These are phyloP conservation scores for Aspergillus nidulans DNA, from an alignment of 495 filamentous ascomycete genomes.

Conservation along the genomic window DNA sequence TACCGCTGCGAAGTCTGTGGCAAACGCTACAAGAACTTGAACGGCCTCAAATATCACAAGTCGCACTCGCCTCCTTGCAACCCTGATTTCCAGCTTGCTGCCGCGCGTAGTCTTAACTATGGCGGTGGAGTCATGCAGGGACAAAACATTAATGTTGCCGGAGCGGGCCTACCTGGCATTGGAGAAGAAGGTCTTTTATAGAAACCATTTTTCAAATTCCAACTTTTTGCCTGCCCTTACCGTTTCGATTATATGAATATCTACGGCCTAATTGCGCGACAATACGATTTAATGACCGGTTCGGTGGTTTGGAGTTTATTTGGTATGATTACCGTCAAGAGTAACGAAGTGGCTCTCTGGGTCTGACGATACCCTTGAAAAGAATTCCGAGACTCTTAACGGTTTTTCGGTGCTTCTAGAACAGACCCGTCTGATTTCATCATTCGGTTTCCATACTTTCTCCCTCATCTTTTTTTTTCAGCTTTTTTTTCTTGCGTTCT, in stretches of 20 bases:
- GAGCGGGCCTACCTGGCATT: conserved; percentile 49
- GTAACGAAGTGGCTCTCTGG: conserved; percentile 1
- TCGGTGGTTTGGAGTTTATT: conserved; percentile 27
- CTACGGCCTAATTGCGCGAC: conserved; percentile 18
- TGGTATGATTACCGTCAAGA: conserved; percentile 18
- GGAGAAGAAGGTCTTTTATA: conserved; percentile 48
- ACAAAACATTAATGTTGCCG: conserved; percentile 48
- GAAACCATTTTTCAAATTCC: conserved; percentile 11
- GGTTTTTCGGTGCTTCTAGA: not conserved
- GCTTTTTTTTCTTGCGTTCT: not conserved
- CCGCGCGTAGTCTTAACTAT: conserved; percentile 36
- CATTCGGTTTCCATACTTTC: not conserved
- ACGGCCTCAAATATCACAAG: conserved; percentile 91
- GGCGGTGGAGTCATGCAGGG: conserved; percentile 49
- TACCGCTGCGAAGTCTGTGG: conserved; percentile 95
- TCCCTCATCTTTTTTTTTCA: too few species aligned
- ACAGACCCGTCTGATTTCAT: not conserved
- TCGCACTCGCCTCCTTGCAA: conserved; percentile 74
- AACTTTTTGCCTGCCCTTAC: conserved; percentile 11
- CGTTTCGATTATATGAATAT: conserved; percentile 22
- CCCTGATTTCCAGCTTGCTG: conserved; percentile 44
- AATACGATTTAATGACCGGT: conserved; percentile 29
- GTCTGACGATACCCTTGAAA: not conserved
- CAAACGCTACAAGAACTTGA: conserved; percentile 99
- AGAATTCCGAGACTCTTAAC: not conserved